phyloP scores from a whole-genome alignment of 805 yeast species.

The Yarrowia yakushimensis region DNA sequence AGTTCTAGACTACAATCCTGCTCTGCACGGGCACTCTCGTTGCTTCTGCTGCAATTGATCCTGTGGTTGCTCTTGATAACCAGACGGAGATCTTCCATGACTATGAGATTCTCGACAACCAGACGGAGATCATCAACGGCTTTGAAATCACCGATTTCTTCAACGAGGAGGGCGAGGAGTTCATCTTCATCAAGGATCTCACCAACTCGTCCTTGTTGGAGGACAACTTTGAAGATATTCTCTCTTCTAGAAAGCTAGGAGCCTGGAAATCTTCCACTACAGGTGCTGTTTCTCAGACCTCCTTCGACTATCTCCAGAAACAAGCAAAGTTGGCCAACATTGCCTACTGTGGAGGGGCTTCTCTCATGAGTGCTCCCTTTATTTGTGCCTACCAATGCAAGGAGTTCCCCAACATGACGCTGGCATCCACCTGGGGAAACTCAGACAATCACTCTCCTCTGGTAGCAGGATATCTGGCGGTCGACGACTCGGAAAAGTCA shows the following conservation, averaged over 20 bases:
- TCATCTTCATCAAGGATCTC: background rate
- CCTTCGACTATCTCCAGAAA: background rate
- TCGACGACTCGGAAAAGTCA: background rate
- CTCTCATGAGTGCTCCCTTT: background rate
- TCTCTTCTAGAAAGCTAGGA: background rate
- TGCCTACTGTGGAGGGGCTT: conserved; percentile 13
- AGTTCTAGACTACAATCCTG: background rate
- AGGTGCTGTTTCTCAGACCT: background rate
- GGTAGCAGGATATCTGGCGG: background rate
- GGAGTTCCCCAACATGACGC: conserved; percentile 10
- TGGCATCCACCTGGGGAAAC: conserved; percentile 5
- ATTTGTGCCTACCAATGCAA: conserved; percentile 13
- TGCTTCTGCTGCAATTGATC: background rate
- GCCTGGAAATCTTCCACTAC: background rate
- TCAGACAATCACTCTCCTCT: background rate
- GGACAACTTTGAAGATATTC: too few species aligned
- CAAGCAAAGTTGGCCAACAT: conserved; percentile 11
- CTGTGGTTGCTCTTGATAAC: background rate
- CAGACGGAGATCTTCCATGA: too few species aligned
- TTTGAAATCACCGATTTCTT: background rate
- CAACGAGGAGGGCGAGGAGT: background rate
- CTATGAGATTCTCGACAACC: too few species aligned
- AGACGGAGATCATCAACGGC: background rate
- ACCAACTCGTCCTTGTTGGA: background rate
- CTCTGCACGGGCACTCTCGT: background rate